phyloP scores from a whole-genome alignment of 257 asterid species.

The Ligustrum vulgare region DNA sequence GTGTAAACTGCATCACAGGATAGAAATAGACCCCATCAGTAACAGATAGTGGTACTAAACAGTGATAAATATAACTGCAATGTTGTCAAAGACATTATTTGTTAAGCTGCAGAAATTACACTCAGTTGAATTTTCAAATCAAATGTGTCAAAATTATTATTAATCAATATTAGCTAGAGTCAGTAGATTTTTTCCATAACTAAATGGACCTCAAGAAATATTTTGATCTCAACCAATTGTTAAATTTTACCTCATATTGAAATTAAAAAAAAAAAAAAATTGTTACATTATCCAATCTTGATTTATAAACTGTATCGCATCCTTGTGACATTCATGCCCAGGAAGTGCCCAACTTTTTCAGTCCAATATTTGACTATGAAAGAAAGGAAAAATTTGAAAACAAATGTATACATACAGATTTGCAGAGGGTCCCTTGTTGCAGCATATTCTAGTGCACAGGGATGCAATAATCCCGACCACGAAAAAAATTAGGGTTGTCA shows the following conservation, averaged over 20 bases:
- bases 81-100: background rate
- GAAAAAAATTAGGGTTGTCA: conserved; percentile 70
- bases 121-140: background rate
- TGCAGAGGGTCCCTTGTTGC: conserved; percentile 90
- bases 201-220: background rate
- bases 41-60: background rate
- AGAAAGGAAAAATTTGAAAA: background rate
- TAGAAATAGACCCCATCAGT: conserved; percentile 8
- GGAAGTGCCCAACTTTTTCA: background rate
- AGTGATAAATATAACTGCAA: background rate
- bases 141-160: background rate
- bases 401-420: conserved; percentile 64
- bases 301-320: background rate
- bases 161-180: background rate
- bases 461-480: conserved; percentile 80
- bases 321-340: background rate
- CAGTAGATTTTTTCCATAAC: background rate
- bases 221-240: background rate
- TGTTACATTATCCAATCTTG: background rate
- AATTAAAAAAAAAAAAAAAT: background rate
- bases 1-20: conserved; percentile 66
- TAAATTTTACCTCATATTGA: background rate
- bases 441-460: conserved; percentile 77
- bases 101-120: background rate
- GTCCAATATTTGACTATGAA: background rate